phyloP scores from a whole-genome alignment of 2,329 filamentous ascomycete species.

The Penicillium vulpinum region DNA sequence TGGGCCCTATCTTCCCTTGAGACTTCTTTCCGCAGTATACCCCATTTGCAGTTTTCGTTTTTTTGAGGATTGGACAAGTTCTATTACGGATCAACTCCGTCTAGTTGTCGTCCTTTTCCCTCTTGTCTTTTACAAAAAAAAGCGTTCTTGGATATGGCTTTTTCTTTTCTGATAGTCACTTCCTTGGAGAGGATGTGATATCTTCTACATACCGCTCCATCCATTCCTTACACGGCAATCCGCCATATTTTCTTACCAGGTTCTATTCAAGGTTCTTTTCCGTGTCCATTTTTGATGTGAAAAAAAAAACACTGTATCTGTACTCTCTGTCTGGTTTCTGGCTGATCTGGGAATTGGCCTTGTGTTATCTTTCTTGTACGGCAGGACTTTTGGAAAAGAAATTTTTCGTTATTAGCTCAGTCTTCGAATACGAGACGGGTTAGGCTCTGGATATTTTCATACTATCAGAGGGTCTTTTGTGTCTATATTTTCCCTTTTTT shows the following conservation, averaged over 20 bases:
- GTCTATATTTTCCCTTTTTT: background rate
- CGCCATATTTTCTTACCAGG: background rate
- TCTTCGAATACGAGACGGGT: slow-evolving; percentile 3
- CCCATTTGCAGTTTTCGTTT: slow-evolving; percentile 13
- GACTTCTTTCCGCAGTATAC: slow-evolving; percentile 23
- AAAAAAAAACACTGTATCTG: background rate
- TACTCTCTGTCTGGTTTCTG: background rate
- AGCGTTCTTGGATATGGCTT: background rate
- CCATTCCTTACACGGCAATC: background rate
- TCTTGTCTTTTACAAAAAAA: background rate
- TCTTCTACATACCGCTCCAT: background rate
- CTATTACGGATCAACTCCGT: slow-evolving; percentile 2
- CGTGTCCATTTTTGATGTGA: background rate
- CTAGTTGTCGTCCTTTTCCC: background rate
- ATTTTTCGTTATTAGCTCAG: background rate
- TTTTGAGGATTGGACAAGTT: background rate
- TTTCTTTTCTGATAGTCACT: background rate
- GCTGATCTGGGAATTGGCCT: background rate
- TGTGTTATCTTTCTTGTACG: background rate
- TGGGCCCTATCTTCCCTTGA: background rate
- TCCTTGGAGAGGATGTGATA: background rate
- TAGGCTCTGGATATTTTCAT: background rate
- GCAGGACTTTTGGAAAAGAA: background rate
- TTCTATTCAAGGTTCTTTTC: background rate
- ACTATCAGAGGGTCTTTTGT: background rate